Base-by-base conservation (phyloP, 2,329 filamentous ascomycete species). In the Fusarium multiceps region DNA sequence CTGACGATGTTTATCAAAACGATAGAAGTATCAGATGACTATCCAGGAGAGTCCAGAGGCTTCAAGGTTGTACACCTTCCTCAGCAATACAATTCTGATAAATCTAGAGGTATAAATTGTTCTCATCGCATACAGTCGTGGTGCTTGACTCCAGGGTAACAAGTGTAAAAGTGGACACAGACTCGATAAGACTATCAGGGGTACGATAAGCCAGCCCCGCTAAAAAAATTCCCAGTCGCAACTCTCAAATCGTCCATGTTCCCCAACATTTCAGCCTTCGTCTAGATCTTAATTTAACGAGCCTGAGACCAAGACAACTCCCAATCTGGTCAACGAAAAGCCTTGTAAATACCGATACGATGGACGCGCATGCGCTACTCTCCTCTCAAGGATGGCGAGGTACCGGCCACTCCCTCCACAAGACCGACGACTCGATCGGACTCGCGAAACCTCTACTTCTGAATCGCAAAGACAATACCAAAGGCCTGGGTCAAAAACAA, bases 301-400 rank as follows among this genome's bases (percentile, higher is more conserved):
- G 41, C 3, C 18, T 41, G 14, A 37, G 49, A 42, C 25, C n/a
- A 41, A 41, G 27, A 45, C 16, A n/a, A 50, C 37, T 28, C 18
- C 18, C 10, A 20, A 28, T 32, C 16, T 43, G 25, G 20, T 56
- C 47, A 45, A 25, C 25, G 32, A 32, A 42, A 10, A n/a, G n/a
- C 8, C 32, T 12, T 7, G 23, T 13, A 7, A 4, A 13, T 12
- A 13, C 3, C 7, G 1, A 25, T 3, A 37, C 18, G 10, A 98
- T 98, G 94, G 88, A 98, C 80, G 92, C 94, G 58, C 87, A 92
- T 79, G 91, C 91, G 74, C 91, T 96, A 74, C 89, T 98, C 73
- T 90, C 90, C 72, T 88, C 89, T 73, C 94, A 97, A 80, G 95
- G 95, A 78, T 98, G 95, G 95, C 89, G 91, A 63, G 95, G 95